These are phyloP conservation scores for Cladophialophora immunda DNA, from an alignment of 2,329 filamentous ascomycete species.

Conservation along the genomic window DNA sequence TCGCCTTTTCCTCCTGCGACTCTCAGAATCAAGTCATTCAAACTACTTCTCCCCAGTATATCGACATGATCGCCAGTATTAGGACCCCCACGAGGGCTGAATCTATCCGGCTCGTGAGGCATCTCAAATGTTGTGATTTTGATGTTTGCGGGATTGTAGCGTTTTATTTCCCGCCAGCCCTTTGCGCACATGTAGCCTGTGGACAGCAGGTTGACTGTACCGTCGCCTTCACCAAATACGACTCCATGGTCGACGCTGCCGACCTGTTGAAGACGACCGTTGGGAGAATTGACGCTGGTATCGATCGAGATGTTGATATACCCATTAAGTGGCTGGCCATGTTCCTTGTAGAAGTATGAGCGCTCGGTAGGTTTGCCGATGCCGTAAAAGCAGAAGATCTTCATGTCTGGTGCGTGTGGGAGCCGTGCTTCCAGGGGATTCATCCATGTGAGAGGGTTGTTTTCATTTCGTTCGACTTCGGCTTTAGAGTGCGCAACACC, in stretches of 20 bases:
- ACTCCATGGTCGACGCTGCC: conserved; percentile 78
- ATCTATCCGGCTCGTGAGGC: conserved; percentile 93
- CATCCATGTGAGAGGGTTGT: conserved; percentile 84
- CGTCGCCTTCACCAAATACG: conserved; percentile 94
- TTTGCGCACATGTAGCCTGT: conserved; percentile 96
- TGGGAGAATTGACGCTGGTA: conserved; percentile 63
- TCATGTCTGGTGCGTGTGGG: conserved; percentile 85
- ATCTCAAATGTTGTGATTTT: conserved; percentile 91
- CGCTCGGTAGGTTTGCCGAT: conserved; percentile 93
- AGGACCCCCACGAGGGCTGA: conserved; percentile 78
- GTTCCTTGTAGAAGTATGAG: conserved; percentile 84
- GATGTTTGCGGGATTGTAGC: conserved; percentile 87
- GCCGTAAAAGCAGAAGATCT: conserved; percentile 97
- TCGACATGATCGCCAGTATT: conserved; percentile 93
- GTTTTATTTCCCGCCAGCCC: conserved; percentile 84
- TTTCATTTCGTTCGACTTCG: conserved; percentile 83
- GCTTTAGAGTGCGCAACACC: conserved; percentile 81
- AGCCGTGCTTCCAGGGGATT: conserved; percentile 94
- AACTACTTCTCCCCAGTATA: conserved; percentile 84
- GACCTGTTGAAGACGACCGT: conserved; percentile 54
- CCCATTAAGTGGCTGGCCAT: conserved; percentile 60
- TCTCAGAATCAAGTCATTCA: conserved; percentile 89
- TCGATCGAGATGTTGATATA: conserved; percentile 76
- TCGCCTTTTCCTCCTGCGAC: conserved; percentile 87
- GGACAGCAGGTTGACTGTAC: conserved; percentile 91